phyloP scores from a whole-genome alignment of 495 filamentous ascomycete genomes.

The Aspergillus sclerotioniger region DNA sequence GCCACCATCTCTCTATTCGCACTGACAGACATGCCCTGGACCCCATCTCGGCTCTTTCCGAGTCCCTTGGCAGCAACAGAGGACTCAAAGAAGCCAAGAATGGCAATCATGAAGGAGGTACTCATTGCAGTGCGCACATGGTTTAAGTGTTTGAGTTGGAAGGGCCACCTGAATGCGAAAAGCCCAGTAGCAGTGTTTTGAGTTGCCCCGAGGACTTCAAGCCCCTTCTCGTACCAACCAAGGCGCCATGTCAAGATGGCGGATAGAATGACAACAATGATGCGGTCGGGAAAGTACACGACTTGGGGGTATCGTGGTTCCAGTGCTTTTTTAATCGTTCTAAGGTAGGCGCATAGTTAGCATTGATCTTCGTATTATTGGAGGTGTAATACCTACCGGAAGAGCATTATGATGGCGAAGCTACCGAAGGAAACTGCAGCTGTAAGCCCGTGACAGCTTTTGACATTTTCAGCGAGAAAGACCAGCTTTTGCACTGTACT shows the following conservation, averaged over 20 bases:
- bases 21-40: conserved; percentile 76
- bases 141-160: conserved; percentile 68
- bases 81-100: conserved; percentile 97
- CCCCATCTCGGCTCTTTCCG: conserved; percentile 56
- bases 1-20: conserved; percentile 94
- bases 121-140: conserved; percentile 85
- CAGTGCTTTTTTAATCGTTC: conserved; percentile 76
- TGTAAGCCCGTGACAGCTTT: conserved; percentile 69
- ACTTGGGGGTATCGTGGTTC: conserved; percentile 78
- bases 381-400: conserved; percentile 50
- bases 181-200: conserved; percentile 56
- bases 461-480: conserved; percentile 69
- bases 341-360: conserved; percentile 23
- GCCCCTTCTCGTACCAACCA: conserved; percentile 75
- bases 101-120: conserved; percentile 88
- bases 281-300: conserved; percentile 89
- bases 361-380: neutral
- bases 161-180: conserved; percentile 85
- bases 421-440: conserved; percentile 70
- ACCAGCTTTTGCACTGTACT: conserved; percentile 81
- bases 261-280: conserved; percentile 84
- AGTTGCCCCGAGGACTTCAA: conserved; percentile 80
- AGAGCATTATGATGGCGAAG: conserved; percentile 86
- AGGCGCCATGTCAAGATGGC: conserved; percentile 77
- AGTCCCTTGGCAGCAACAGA: conserved; percentile 95